Evolutionary conservation across 352 stramenopile species (phyloP), one percentile per base, ranked within the genome.

Genomic region (Phytophthora pluvialis): DNA sequence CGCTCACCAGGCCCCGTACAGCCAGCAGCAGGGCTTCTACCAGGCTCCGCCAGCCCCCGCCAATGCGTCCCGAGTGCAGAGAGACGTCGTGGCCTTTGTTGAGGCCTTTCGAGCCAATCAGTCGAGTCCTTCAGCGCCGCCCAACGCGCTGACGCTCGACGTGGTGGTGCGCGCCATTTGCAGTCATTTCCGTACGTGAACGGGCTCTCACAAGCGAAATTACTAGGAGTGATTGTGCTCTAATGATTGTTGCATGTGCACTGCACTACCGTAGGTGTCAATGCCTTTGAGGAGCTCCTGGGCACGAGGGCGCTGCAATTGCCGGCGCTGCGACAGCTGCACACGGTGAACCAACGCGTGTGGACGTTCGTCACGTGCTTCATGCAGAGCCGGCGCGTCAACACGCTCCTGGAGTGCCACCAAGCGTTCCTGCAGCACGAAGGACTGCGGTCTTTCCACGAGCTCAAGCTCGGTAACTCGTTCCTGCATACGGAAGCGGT

Each of bases 291-390:
- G 29, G 79, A 91, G 18, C 71, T 90, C 2, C 60, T 86, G 45
- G 82, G 75, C 5, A 54, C 63, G 2, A 64, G 46, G 21, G 71
- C 81, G 1, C 53, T 84, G 57, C 78, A 88, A 38, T 44, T 90
- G 10, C 75, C 80, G 6, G 64, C 56, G 21, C 62, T 94, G 29
- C 64, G 79, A 0, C 80, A 92, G 29, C 44, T 94, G 28, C 78
- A 91, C 46, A 72, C 72, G 38, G 65, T 89, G 44, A 86, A 89
- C 58, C 81, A 91, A 74, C 81, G 86, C 15, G 72, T 94, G 54
- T 94, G 86, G 86, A 89, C 71, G 10, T 94, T 94, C 33, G 81
- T 91, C 46, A 90, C 83, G 13, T 91, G 83, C 59, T 94, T 85
- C 60, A 73, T 83, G 51, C 83, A 92, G 47, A 87, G 78, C 39